Conservation (phyloP, 129 eudicot genomes). For the Flaveria trinervia region DNA sequence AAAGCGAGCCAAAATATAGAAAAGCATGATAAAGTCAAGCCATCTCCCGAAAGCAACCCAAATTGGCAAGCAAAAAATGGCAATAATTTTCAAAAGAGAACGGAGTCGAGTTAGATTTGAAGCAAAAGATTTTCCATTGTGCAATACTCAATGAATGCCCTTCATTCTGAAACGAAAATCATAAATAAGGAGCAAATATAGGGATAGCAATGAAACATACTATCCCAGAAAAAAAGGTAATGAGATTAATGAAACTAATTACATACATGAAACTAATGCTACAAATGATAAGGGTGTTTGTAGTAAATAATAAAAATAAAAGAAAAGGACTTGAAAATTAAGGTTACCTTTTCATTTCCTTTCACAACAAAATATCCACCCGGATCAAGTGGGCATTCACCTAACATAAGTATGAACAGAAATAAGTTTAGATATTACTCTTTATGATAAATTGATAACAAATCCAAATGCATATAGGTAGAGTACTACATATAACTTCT, state of each 20-base stretch:
- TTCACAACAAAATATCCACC: slow-evolving; percentile 95
- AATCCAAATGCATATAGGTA: slow-evolving; percentile 8
- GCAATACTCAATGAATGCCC: too few relatives aligned
- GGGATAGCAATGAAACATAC: too few relatives aligned
- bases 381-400: slow-evolving; percentile 99
- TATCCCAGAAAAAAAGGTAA: too few relatives aligned
- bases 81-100: too few relatives aligned
- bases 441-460: background rate
- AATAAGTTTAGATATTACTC: slow-evolving; percentile 3
- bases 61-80: too few relatives aligned
- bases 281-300: background rate
- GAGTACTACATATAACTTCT: background rate
- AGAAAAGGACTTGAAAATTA: background rate
- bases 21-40: too few relatives aligned
- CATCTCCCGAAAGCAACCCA: too few relatives aligned
- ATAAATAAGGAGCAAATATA: too few relatives aligned
- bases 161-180: too few relatives aligned
- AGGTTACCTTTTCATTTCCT: slow-evolving; percentile 92
- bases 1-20: background rate
- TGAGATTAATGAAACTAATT: too few relatives aligned
- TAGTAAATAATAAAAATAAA: background rate
- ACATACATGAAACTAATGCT: background rate
- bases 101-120: too few relatives aligned
- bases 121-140: too few relatives aligned
- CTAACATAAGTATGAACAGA: slow-evolving; percentile 34